Evolutionary conservation across 2,329 filamentous ascomycete species (phyloP).

Genomic region (Raffaelea arxii): DNA sequence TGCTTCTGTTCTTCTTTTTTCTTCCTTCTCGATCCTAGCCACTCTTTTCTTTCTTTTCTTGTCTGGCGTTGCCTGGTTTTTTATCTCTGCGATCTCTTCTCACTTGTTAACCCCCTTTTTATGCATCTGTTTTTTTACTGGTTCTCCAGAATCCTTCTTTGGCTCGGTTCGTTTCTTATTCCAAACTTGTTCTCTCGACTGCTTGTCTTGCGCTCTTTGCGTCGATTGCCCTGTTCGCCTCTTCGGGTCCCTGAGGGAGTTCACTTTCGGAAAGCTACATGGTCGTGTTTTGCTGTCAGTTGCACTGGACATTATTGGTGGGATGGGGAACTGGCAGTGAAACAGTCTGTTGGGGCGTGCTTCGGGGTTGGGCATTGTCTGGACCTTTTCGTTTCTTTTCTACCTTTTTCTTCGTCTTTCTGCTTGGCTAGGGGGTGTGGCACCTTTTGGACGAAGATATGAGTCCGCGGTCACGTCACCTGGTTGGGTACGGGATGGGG

Average conservation of each 20-base stretch:
- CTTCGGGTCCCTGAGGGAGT: conserved; percentile 8
- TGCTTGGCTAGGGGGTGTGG: not conserved
- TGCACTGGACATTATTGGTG: too few species aligned
- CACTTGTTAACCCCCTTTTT: not conserved
- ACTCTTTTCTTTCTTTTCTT: not conserved
- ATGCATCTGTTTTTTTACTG: conserved; percentile 27
- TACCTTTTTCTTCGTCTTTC: conserved; percentile 13
- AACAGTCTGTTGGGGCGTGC: too few species aligned
- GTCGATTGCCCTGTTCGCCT: not conserved
- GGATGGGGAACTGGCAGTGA: not conserved
- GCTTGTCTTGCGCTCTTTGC: not conserved
- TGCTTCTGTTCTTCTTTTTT: not conserved
- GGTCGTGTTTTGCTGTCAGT: not conserved
- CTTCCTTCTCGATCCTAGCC: not conserved
- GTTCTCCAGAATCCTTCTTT: too few species aligned
- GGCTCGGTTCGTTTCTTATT: too few species aligned
- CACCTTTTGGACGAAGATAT: conserved; percentile 68
- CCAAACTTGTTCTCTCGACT: not conserved
- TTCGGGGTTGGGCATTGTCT: not conserved
- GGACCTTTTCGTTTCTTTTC: conserved; percentile 21
- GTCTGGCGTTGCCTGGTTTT: not conserved
- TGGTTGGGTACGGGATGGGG: conserved; percentile 10
- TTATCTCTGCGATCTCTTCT: not conserved
- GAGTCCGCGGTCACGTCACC: conserved; percentile 55
- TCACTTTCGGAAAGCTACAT: conserved; percentile 2